Conservation (phyloP, 257 asterid genomes). For the Echites panduratus region DNA sequence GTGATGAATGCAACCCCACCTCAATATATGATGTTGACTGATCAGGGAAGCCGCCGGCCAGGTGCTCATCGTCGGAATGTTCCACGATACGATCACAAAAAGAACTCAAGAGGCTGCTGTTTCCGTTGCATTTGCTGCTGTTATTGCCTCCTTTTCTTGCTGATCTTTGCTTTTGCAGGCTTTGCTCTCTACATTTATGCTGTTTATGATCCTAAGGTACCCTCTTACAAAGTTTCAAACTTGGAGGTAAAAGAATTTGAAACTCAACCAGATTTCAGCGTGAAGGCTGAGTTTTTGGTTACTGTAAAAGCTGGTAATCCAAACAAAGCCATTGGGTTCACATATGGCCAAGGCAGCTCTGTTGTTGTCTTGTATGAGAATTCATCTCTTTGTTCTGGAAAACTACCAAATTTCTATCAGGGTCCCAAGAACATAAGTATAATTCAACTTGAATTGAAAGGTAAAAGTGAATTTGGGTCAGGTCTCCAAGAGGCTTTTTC, state of each 20-base stretch:
- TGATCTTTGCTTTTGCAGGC: conserved; percentile 18
- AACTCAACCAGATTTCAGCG: conserved; percentile 34
- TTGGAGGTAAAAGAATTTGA: conserved; percentile 35
- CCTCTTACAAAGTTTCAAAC: conserved; percentile 28
- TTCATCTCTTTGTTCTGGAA: conserved; percentile 34
- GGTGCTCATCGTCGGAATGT: conserved; percentile 22
- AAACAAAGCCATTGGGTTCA: conserved; percentile 32
- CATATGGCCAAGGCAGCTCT: conserved; percentile 30
- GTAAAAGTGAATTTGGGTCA: conserved; percentile 32
- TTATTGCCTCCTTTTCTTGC: conserved; percentile 33
- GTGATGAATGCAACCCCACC: conserved; percentile 4
- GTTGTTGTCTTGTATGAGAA: conserved; percentile 23
- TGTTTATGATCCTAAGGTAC: conserved; percentile 31
- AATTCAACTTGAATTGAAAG: conserved; percentile 31
- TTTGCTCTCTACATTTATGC: conserved; percentile 18
- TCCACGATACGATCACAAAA: conserved; percentile 29
- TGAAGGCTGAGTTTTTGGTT: conserved; percentile 25
- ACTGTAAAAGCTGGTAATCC: conserved; percentile 42
- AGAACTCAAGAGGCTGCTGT: conserved; percentile 10
- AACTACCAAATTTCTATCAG: conserved; percentile 43
- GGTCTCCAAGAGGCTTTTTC: conserved; percentile 25
- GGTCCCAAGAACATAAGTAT: conserved; percentile 30
- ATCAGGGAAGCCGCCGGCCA: conserved; percentile 3
- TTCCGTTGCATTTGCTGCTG: conserved; percentile 44
- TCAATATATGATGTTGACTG: not conserved